Conservation (phyloP, 1,284 basidiomycete genomes). For the Cerioporus squamosus region DNA sequence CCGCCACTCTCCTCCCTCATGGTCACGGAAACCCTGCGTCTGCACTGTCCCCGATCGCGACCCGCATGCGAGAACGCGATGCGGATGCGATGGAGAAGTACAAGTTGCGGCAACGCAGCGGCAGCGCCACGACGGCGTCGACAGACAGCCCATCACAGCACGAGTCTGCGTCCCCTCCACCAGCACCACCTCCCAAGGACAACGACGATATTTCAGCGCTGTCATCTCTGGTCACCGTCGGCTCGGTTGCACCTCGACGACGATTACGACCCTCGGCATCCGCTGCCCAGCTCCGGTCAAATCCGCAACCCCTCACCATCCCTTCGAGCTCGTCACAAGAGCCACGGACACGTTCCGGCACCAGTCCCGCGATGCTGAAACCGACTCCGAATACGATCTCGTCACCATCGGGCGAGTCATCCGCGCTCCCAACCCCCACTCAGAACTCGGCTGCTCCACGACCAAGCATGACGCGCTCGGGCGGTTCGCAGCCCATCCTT, state of each 20-base stretch:
- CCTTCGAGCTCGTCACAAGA: slow-evolving; percentile 33
- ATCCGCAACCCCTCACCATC: slow-evolving; percentile 40
- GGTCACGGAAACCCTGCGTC: slow-evolving; percentile 44
- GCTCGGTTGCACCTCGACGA: slow-evolving; percentile 59
- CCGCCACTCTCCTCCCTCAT: slow-evolving; percentile 36
- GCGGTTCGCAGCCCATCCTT: slow-evolving; percentile 22
- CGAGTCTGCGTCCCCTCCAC: slow-evolving; percentile 52
- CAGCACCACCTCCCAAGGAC: slow-evolving; percentile 51
- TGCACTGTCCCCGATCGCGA: slow-evolving; percentile 72
- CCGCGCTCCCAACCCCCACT: slow-evolving; percentile 31
- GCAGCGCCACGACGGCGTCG: slow-evolving; percentile 70
- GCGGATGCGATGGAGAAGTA: slow-evolving; percentile 87
- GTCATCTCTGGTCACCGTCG: slow-evolving; percentile 50
- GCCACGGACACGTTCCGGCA: slow-evolving; percentile 68
- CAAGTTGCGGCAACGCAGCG: slow-evolving; percentile 75
- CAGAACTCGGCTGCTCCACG: slow-evolving; percentile 26
- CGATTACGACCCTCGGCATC: slow-evolving; percentile 74
- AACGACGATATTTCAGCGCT: slow-evolving; percentile 59
- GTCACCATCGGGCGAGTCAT: slow-evolving; percentile 28
- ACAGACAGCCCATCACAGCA: slow-evolving; percentile 70
- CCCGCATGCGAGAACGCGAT: slow-evolving; percentile 77
- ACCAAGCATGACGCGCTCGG: slow-evolving; percentile 24
- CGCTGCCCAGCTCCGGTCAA: slow-evolving; percentile 71
- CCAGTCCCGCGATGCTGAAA: slow-evolving; percentile 55
- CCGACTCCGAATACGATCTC: slow-evolving; percentile 40